Evolutionary conservation across 2,329 filamentous ascomycete species (phyloP), one percentile per base, ranked within the genome.

Genomic region (Neoscytalidium dimidiatum): DNA sequence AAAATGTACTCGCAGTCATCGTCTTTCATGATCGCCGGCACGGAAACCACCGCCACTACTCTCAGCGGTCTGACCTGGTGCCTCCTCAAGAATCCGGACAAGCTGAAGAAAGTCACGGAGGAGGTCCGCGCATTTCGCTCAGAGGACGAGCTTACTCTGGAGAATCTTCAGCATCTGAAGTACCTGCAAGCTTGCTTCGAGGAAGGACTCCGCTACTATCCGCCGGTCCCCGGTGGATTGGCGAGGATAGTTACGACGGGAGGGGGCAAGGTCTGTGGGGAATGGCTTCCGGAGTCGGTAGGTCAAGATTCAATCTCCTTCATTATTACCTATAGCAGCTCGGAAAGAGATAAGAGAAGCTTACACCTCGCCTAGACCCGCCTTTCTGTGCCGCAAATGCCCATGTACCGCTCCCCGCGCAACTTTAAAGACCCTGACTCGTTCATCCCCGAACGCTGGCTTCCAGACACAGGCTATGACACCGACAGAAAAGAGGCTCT

Each of bases 381-480:
- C 6, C 72, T 76, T 14, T 66, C 67, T 60, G 9, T 67, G 4
- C n/a, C 35, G 7, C 46, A 65, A 61, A 60, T 57, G 56, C 2
- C 66, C 33, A 33, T 56, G 13, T 62, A 66, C 44, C 65, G 41
- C 28, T 58, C 49, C n/a, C 26, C 53, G 6, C 64, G 56, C 2
- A 75, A 80, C 56, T 81, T 80, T 67, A 69, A 69, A 19, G 67
- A 75, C 17, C 71, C 79, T 0, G 49, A 71, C 9, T 65, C 68
- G 8, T 83, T 79, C 62, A 66, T 72, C 4, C 80, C 81, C 4
- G 77, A 81, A 58, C 71, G 80, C 28, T 82, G 80, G 79, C 64
- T 79, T 2, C 71, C 71, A 0, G 69, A 72, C 3, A 64, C 52
- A 65, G 57, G 56, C 21, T 74, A 74, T 57, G 33, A 66, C 64